These are phyloP conservation scores for Xylariaceae sp. DNA, from an alignment of 2,329 filamentous ascomycete species.

Conservation along the genomic window DNA sequence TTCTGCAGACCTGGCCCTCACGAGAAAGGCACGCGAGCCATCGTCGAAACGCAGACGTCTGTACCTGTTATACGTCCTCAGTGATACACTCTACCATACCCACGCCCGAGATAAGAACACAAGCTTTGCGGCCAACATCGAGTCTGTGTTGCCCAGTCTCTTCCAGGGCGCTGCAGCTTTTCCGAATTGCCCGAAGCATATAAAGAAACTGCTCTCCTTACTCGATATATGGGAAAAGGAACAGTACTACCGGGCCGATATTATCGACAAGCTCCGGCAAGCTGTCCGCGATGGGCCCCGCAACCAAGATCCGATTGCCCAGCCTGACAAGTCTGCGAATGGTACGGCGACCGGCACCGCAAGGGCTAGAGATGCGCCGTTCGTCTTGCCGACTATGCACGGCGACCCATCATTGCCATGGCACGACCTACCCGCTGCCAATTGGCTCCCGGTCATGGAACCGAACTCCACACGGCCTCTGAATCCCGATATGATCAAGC, in stretches of 20 bases:
- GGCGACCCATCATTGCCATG: conserved; percentile 69
- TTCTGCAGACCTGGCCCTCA: conserved; percentile 26
- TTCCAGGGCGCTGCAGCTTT: conserved; percentile 52
- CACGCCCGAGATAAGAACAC: conserved; percentile 46
- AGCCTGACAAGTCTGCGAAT: conserved; percentile 21
- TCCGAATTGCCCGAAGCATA: conserved; percentile 58
- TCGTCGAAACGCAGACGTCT: conserved; percentile 65
- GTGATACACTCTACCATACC: conserved; percentile 70
- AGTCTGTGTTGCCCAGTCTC: conserved; percentile 58
- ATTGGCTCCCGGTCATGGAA: conserved; percentile 72
- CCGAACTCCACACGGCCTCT: conserved; percentile 72
- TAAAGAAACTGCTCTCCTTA: conserved; percentile 57
- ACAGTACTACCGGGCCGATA: conserved; percentile 51
- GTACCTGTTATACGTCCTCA: conserved; percentile 72
- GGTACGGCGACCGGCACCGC: conserved; percentile 25
- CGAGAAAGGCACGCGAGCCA: conserved; percentile 36
- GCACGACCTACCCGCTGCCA: conserved; percentile 78
- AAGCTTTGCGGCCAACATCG: conserved; percentile 50
- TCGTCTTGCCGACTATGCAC: conserved; percentile 68
- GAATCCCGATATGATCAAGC: conserved; percentile 63
- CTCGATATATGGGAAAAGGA: conserved; percentile 67
- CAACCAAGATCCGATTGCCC: conserved; percentile 15
- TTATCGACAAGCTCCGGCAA: conserved; percentile 54
- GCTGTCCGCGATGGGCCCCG: conserved; percentile 41
- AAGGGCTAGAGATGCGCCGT: conserved; percentile 55